Base-by-base conservation (phyloP, 2,329 filamentous ascomycete species). In the Fusarium nodosum region DNA sequence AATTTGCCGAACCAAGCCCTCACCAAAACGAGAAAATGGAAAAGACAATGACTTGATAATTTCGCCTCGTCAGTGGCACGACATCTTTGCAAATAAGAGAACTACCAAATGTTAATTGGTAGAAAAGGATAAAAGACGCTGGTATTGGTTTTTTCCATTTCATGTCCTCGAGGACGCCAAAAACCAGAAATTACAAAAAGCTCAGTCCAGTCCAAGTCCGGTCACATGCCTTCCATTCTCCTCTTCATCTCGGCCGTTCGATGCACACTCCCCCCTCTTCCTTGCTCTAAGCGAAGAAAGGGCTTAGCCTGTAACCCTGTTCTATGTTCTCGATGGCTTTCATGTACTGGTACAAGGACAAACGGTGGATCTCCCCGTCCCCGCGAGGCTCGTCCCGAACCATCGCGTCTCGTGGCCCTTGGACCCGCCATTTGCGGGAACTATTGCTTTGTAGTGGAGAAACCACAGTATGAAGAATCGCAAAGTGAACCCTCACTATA, bases 321-420 rank as follows among this genome's bases (percentile, higher is more conserved):
- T 16, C 18, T 51, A 39, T 18, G 24, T 4, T 46, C 26, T 28
- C 9, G 64, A 68, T 64, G 64, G 63, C 38, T 28, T 48, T 24
- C 20, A 64, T 55, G 59, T 68, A 68, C 60, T 31, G 33, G 64
- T 68, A 68, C 64, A 64, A 48, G 13, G 22, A 33, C 55, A 56
- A 34, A 64, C 24, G 39, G 42, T 47, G 64, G 63, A 51, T 67
- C 52, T 65, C 26, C 50, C 57, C 57, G 51, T 33, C 55, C 57
- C 39, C 60, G 60, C 65, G 59, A 68, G 65, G 65, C 65, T 68
- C 65, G 65, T 68, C 65, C 65, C 65, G 65, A 64, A 36, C 65
- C 64, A 64, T 63, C 45, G 63, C 48, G 38, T 64, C 59, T 64
- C 58, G 34, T 62, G 60, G 60, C 34, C 30, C 26, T 26, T 41